Evolutionary conservation across 139 green algal species (phyloP).

Genomic region (Mesotaenium endlicherianum): DNA sequence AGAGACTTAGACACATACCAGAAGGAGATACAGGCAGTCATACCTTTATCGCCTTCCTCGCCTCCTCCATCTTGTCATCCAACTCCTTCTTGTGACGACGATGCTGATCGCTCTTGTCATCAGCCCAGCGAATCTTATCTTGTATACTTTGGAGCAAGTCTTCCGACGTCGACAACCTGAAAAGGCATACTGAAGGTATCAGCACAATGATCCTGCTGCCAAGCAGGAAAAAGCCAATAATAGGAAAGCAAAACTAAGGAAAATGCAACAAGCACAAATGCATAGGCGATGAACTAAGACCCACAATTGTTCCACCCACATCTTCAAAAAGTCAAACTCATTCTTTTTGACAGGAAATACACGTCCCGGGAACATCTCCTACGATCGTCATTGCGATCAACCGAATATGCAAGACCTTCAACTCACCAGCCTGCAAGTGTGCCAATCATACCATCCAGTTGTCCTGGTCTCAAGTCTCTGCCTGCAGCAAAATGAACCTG

Average conservation of each 20-base stretch:
- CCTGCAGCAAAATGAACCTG: slow-evolving; percentile 13
- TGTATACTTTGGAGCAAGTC: slow-evolving; percentile 12
- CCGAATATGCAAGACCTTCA: no score
- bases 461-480: slow-evolving; percentile 15
- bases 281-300: no score
- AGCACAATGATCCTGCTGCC: no score
- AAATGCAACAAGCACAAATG: no score
- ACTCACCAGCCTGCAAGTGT: slow-evolving; percentile 2
- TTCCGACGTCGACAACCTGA: slow-evolving; percentile 7
- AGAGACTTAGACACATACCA: not conserved
- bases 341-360: no score
- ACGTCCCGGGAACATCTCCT: no score
- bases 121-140: slow-evolving; percentile 36
- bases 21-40: not conserved
- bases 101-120: slow-evolving; percentile 9
- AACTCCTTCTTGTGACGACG: slow-evolving; percentile 2
- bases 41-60: slow-evolving; percentile 13
- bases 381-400: no score
- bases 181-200: no score
- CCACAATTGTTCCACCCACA: no score
- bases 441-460: slow-evolving; percentile 1
- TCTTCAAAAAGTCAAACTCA: no score
- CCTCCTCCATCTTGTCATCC: slow-evolving; percentile 20
- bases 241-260: no score
- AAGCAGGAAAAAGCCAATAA: no score